phyloP scores from a whole-genome alignment of 2,329 filamentous ascomycete genomes.

The Neofusicoccum parvum region DNA sequence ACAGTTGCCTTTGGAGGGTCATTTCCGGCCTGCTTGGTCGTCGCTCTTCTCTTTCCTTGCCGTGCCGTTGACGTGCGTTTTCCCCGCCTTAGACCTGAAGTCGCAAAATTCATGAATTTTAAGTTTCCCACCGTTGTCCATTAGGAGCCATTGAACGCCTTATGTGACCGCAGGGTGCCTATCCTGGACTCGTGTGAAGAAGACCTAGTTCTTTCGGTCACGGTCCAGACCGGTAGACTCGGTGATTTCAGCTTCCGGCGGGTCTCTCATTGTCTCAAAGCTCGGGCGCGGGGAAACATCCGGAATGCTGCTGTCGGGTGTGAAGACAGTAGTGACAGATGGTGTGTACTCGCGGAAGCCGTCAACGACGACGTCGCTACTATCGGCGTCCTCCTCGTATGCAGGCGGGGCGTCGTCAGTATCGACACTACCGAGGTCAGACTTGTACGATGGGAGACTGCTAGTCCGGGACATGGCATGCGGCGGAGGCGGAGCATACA shows the following conservation, averaged over 20 bases:
- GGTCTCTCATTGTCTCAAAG: slow-evolving; percentile 35
- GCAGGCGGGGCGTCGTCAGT: slow-evolving; percentile 40
- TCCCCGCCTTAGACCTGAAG: not conserved
- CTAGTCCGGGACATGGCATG: slow-evolving; percentile 40
- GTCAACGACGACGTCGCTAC: slow-evolving; percentile 42
- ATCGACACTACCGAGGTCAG: slow-evolving; percentile 32
- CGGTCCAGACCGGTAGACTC: slow-evolving; percentile 6
- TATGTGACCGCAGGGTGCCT: not conserved
- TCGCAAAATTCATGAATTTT: not conserved
- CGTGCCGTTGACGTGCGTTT: not conserved
- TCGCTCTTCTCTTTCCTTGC: not conserved
- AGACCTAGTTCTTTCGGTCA: slow-evolving; percentile 14
- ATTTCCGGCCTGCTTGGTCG: not conserved
- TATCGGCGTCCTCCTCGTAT: slow-evolving; percentile 45
- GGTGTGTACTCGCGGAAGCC: slow-evolving; percentile 45
- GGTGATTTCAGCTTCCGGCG: not conserved
- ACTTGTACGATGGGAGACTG: slow-evolving; percentile 50
- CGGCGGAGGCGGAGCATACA: slow-evolving; percentile 25
- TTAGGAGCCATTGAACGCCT: not conserved
- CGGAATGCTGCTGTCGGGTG: slow-evolving; percentile 41
- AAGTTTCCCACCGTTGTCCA: not conserved
- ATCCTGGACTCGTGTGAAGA: not conserved
- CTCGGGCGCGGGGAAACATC: slow-evolving; percentile 42
- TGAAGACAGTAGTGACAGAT: slow-evolving; percentile 34
- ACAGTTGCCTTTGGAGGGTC: not conserved